Percentiles rank a stretch among this genome's conserved stretches.
Evolutionary conservation across 352 stramenopile species (phyloP).

Genomic region (Globisporangium emineosum): DNA sequence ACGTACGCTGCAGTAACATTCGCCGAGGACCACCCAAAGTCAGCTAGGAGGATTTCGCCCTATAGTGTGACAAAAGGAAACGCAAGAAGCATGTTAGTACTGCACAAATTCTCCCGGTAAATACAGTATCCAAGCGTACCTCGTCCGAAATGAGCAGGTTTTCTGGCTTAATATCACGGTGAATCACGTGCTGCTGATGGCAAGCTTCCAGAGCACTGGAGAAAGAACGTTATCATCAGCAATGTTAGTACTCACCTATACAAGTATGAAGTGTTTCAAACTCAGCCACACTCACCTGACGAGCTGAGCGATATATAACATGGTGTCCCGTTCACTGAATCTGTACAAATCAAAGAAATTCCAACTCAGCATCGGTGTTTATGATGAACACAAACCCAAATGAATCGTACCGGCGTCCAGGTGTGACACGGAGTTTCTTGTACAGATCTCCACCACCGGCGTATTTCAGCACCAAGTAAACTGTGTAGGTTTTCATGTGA

Average conservation of each 20-base stretch:
- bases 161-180: conserved; percentile 96
- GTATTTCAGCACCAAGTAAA: conserved; percentile 89
- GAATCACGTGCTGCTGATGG: conserved; percentile 85
- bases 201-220: conserved; percentile 57
- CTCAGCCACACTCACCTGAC: conserved; percentile 37
- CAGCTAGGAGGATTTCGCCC: conserved; percentile 96
- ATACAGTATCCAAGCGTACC: conserved; percentile 18
- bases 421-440: conserved; percentile 63
- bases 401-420: conserved; percentile 34
- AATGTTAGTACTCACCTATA: background rate
- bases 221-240: background rate
- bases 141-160: conserved; percentile 89
- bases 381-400: background rate
- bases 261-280: no score
- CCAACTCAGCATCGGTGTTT: background rate
- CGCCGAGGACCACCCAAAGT: conserved; percentile 98
- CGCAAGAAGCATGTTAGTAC: background rate
- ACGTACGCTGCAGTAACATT: conserved; percentile 75
- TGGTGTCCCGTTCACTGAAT: conserved; percentile 62
- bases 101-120: background rate
- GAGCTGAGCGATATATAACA: conserved; percentile 68
- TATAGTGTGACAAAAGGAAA: conserved; percentile 13
- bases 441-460: conserved; percentile 82
- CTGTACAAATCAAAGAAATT: conserved; percentile 16
- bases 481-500: conserved; percentile 14